Percentiles rank a stretch among this genome's conserved stretches.
Evolutionary conservation across 1,139 yeast species (phyloP).

Genomic region (Pichia kudriavzevii): DNA sequence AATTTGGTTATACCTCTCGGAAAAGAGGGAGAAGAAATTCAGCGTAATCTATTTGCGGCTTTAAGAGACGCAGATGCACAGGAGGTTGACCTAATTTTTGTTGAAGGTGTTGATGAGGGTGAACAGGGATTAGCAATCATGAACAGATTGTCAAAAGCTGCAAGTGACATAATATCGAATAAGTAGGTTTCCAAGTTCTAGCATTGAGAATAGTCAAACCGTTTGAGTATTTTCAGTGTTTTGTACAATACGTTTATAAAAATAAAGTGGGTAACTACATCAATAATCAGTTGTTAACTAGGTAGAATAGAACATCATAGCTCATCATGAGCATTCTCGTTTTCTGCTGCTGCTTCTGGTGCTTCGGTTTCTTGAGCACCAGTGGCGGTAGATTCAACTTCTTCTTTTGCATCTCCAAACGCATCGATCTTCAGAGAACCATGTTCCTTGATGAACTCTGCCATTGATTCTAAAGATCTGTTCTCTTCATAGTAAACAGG

Average conservation of each 20-base stretch:
- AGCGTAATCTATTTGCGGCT: conserved; percentile 62
- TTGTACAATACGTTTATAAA: neutral
- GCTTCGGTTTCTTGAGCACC: conserved; percentile 12
- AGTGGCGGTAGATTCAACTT: conserved; percentile 11
- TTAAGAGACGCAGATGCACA: conserved; percentile 39
- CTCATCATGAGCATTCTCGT: conserved; percentile 25
- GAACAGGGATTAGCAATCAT: conserved; percentile 84
- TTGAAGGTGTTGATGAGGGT: conserved; percentile 24
- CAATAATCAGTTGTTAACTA: no score
- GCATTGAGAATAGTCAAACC: no score
- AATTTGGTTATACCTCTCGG: conserved; percentile 25
- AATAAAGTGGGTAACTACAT: neutral
- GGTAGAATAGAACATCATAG: no score
- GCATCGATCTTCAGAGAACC: conserved; percentile 39
- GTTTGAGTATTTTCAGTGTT: no score
- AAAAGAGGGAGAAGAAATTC: conserved; percentile 35
- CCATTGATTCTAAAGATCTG: conserved; percentile 69
- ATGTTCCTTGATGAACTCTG: conserved; percentile 52
- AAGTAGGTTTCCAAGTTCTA: no score
- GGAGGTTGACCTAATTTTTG: conserved; percentile 23
- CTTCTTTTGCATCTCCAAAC: conserved; percentile 12
- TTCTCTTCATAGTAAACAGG: conserved; percentile 65
- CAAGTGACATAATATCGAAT: conserved; percentile 40
- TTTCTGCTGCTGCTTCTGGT: conserved; percentile 7
- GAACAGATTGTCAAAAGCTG: conserved; percentile 87